Percentiles rank a stretch among this genome's conserved stretches.
These are phyloP conservation scores for Mimosa pudica DNA, from an alignment of 306 rosid species.

Conservation along the genomic window DNA sequence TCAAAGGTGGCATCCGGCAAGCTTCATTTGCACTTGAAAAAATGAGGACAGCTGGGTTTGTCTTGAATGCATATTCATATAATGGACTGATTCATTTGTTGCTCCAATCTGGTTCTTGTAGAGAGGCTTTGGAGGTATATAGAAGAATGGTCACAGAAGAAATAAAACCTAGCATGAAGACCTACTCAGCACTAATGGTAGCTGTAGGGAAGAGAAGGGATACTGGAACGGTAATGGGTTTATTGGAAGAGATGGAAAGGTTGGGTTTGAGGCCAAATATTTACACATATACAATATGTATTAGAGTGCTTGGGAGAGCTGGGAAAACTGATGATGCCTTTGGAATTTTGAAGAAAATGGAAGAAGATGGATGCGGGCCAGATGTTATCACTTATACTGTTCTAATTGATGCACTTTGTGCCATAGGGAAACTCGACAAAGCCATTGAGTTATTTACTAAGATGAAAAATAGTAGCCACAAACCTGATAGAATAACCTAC, in stretches of 20 bases:
- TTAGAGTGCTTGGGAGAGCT: conserved; percentile 85
- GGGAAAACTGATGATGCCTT: conserved; percentile 81
- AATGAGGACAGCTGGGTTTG: conserved; percentile 71
- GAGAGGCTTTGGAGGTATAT: conserved; percentile 80
- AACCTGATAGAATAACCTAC: conserved; percentile 85
- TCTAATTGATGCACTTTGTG: conserved; percentile 89
- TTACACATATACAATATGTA: conserved; percentile 90
- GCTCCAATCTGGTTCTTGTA: conserved; percentile 65
- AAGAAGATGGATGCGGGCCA: conserved; percentile 83
- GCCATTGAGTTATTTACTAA: conserved; percentile 63
- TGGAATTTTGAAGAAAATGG: conserved; percentile 77
- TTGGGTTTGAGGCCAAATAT: conserved; percentile 89
- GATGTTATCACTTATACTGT: conserved; percentile 92
- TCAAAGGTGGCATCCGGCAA: conserved; percentile 82
- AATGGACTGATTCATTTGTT: conserved; percentile 83
- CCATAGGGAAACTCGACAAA: conserved; percentile 66
- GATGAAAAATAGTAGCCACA: conserved; percentile 75
- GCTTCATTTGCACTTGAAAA: conserved; percentile 59
- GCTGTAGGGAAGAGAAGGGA: conserved; percentile 89
- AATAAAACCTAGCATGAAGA: conserved; percentile 84
- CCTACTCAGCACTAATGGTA: conserved; percentile 91
- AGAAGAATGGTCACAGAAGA: conserved; percentile 71
- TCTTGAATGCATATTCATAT: conserved; percentile 89
- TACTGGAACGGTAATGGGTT: conserved; percentile 60
- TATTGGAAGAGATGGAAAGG: conserved; percentile 77